phyloP scores from a whole-genome alignment of 495 filamentous ascomycete genomes.

The Xylaria bambusicola region DNA sequence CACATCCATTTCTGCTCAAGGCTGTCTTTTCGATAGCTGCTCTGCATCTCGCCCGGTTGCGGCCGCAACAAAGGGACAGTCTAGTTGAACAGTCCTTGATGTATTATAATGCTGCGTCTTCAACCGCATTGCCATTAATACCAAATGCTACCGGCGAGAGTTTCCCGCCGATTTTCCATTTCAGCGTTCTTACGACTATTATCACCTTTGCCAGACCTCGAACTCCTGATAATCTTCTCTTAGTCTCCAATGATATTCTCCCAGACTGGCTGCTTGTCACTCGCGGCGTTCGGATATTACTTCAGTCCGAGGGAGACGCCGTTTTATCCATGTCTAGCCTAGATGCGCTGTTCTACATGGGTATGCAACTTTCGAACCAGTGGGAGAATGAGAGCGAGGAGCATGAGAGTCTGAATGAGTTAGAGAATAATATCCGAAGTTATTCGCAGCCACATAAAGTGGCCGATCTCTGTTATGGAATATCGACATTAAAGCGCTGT shows the following conservation, averaged over 20 bases:
- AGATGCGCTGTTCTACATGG: conserved; percentile 35
- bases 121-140: conserved; percentile 47
- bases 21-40: conserved; percentile 54
- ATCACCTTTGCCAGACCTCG: conserved; percentile 52
- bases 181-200: conserved; percentile 53
- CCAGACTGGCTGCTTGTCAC: conserved; percentile 45
- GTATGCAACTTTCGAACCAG: conserved; percentile 21
- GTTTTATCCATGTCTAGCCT: conserved; percentile 27
- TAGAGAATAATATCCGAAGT: conserved; percentile 21
- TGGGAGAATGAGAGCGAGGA: conserved; percentile 20
- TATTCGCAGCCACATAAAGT: conserved; percentile 21
- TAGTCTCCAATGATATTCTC: conserved; percentile 40
- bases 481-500: conserved; percentile 26
- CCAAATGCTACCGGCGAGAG: conserved; percentile 49
- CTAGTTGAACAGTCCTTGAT: conserved; percentile 52
- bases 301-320: conserved; percentile 27
- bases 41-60: conserved; percentile 50
- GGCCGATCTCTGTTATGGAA: conserved; percentile 16
- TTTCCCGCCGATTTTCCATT: conserved; percentile 54
- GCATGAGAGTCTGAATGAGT: conserved; percentile 27
- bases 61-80: conserved; percentile 33
- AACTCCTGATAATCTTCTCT: conserved; percentile 41
- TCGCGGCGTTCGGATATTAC: conserved; percentile 41
- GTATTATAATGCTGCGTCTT: conserved; percentile 50
- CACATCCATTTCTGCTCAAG: conserved; percentile 52